phyloP scores from a whole-genome alignment of 164 flowering plant genomes.

The Umbellularia californica region DNA sequence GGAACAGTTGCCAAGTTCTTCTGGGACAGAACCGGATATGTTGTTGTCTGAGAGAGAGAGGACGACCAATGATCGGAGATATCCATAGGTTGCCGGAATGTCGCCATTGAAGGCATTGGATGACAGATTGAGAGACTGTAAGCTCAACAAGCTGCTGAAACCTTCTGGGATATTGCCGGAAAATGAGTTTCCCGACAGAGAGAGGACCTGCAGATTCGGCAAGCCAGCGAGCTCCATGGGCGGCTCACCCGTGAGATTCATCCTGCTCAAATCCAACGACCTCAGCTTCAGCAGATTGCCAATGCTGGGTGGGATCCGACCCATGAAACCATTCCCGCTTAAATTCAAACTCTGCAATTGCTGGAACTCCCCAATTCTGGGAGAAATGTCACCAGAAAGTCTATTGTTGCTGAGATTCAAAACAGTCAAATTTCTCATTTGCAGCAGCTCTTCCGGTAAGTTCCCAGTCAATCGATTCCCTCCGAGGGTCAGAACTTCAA shows the following conservation, averaged over 20 bases:
- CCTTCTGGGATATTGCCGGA: slow-evolving; percentile 66
- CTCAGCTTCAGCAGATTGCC: slow-evolving; percentile 46
- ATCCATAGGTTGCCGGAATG: slow-evolving; percentile 56
- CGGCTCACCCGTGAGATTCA: slow-evolving; percentile 50
- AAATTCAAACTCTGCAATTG: slow-evolving; percentile 44
- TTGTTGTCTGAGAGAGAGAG: slow-evolving; percentile 50
- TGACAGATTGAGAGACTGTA: slow-evolving; percentile 46
- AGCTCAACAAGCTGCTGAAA: slow-evolving; percentile 55
- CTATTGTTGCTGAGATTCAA: slow-evolving; percentile 50
- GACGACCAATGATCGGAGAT: slow-evolving; percentile 34
- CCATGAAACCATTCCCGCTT: slow-evolving; percentile 56
- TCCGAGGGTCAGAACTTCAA: slow-evolving; percentile 47
- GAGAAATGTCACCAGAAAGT: slow-evolving; percentile 40
- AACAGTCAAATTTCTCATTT: slow-evolving; percentile 40
- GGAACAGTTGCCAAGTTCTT: slow-evolving; percentile 55
- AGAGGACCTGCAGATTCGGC: slow-evolving; percentile 54
- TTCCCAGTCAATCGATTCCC: slow-evolving; percentile 45
- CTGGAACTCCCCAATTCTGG: slow-evolving; percentile 35
- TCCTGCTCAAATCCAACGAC: slow-evolving; percentile 60
- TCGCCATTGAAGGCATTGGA: slow-evolving; percentile 48
- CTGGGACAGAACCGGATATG: slow-evolving; percentile 41
- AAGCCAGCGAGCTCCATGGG: slow-evolving; percentile 66
- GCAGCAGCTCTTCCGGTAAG: slow-evolving; percentile 42
- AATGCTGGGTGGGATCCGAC: slow-evolving; percentile 45
- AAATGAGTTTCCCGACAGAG: slow-evolving; percentile 48